These are phyloP conservation scores for Plasmodium reichenowi DNA, from an alignment of 169 alveolate species.

Conservation along the genomic window DNA sequence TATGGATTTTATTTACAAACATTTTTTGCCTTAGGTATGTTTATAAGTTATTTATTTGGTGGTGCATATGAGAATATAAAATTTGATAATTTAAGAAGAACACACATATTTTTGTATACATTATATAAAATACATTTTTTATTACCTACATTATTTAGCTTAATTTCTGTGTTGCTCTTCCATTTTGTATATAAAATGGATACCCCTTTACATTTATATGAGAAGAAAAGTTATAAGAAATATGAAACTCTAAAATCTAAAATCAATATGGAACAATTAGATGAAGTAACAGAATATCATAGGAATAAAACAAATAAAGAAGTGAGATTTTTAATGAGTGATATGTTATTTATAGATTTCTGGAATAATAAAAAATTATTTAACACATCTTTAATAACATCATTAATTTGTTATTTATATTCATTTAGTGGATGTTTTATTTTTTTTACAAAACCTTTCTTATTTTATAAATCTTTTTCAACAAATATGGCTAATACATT, in stretches of 20 bases:
- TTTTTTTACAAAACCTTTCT: slow-evolving; percentile 18
- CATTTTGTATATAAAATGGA: slow-evolving; percentile 35
- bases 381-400: slow-evolving; percentile 10
- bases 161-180: slow-evolving; percentile 18
- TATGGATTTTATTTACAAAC: slow-evolving; percentile 50
- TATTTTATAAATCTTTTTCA: slow-evolving; percentile 15
- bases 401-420: slow-evolving; percentile 25
- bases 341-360: slow-evolving; percentile 18
- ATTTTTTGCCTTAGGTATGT: slow-evolving; percentile 63
- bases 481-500: slow-evolving; percentile 14
- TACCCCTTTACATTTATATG: slow-evolving; percentile 67
- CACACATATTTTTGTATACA: background rate
- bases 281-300: slow-evolving; percentile 49
- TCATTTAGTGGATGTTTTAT: slow-evolving; percentile 39
- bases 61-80: slow-evolving; percentile 23
- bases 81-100: background rate
- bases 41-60: slow-evolving; percentile 65
- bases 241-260: slow-evolving; percentile 30
- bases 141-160: slow-evolving; percentile 29
- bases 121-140: slow-evolving; percentile 30
- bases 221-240: slow-evolving; percentile 30
- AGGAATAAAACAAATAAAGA: slow-evolving; percentile 7
- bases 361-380: slow-evolving; percentile 17
- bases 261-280: slow-evolving; percentile 8
- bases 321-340: slow-evolving; percentile 32